Evolutionary conservation across 208 protist genomes (phyloP).

Genomic region (Acanthamoeba divionensis): DNA sequence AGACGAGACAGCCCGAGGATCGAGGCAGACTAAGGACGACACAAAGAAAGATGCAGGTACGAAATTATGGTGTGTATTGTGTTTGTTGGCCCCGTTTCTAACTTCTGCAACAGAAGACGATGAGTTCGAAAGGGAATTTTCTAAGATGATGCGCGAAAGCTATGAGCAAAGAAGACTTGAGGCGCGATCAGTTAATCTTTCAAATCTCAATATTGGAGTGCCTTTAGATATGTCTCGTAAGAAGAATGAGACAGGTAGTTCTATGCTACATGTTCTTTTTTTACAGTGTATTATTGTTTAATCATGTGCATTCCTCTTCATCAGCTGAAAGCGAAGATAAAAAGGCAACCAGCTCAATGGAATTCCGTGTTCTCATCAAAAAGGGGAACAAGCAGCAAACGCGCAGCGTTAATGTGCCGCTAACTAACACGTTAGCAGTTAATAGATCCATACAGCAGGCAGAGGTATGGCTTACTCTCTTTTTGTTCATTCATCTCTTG

Average conservation of each 20-base stretch:
- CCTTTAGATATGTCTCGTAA: background rate
- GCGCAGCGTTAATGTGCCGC: background rate
- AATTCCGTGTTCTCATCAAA: slow-evolving; percentile 41
- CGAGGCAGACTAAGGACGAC: background rate
- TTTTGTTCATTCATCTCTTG: too few species aligned
- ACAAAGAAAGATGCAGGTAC: background rate
- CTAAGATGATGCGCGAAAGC: slow-evolving; percentile 55
- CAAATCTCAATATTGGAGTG: background rate
- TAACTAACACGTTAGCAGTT: background rate
- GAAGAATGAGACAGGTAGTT: too few species aligned
- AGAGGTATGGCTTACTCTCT: slow-evolving; percentile 21
- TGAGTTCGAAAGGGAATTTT: slow-evolving; percentile 50
- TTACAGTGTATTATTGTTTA: too few species aligned
- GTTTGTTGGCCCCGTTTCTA: background rate
- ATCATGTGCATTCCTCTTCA: too few species aligned
- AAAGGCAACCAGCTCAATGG: too few species aligned
- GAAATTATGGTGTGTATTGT: too few species aligned
- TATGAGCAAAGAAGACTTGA: slow-evolving; percentile 44
- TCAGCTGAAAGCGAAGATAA: too few species aligned
- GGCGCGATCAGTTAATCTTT: background rate
- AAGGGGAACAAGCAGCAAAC: slow-evolving; percentile 12
- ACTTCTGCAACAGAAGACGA: slow-evolving; percentile 4
- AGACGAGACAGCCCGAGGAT: background rate
- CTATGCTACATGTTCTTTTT: too few species aligned
- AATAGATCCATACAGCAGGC: background rate